phyloP scores from a whole-genome alignment of 352 stramenopile species.

The Phytophthora aleatoria region DNA sequence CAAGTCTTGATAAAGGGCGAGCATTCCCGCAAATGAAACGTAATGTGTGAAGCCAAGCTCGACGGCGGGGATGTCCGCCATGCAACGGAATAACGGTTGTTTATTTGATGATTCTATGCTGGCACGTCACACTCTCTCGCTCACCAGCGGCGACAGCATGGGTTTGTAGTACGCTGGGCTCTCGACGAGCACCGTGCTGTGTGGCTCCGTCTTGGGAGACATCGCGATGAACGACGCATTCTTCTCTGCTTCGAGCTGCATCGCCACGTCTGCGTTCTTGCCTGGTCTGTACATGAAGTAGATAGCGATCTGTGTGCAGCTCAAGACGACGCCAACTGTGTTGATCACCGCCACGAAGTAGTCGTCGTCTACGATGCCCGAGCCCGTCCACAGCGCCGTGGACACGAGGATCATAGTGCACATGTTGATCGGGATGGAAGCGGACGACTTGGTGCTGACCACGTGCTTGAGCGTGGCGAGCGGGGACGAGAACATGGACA shows the following conservation, averaged over 20 bases:
- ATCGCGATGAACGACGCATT: neutral
- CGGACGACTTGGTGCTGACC: constrained; percentile 26
- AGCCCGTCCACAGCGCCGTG: constrained; percentile 23
- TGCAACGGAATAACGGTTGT: neutral
- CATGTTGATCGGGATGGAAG: constrained; percentile 41
- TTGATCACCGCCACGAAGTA: constrained; percentile 34
- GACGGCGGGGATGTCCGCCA: no score
- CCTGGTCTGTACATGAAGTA: constrained; percentile 44
- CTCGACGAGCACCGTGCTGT: neutral
- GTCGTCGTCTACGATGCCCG: constrained; percentile 27
- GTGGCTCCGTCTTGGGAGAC: neutral
- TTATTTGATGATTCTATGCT: neutral
- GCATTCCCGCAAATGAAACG: no score
- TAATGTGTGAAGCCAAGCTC: no score
- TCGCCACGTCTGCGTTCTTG: no score
- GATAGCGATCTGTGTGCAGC: constrained; percentile 47
- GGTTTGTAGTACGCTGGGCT: neutral
- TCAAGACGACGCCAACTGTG: constrained; percentile 41
- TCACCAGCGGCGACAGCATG: neutral
- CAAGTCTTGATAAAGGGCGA: no score
- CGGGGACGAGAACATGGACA: constrained; percentile 33
- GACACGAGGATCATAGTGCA: constrained; percentile 27
- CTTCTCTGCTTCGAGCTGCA: neutral
- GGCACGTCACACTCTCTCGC: neutral
- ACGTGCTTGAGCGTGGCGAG: constrained; percentile 33